Evolutionary conservation across 2,329 filamentous ascomycete species (phyloP), one percentile per base, ranked within the genome.

Genomic region (Scedosporium boydii): DNA sequence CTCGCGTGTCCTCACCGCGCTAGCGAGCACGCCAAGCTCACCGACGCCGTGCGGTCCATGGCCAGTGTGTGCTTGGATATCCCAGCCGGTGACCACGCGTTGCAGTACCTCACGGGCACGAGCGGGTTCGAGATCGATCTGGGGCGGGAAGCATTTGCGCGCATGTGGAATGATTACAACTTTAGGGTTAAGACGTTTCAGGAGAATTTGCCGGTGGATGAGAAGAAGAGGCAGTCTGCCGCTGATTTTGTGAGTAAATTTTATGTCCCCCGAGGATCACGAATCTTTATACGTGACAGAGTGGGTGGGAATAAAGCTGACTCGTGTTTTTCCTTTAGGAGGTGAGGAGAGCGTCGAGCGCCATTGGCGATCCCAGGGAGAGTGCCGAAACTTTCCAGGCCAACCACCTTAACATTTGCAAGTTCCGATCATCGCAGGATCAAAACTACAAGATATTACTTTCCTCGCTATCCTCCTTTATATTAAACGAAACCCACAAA

Each of bases 391-490:
- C 68, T 0, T 66, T 79, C 21, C 70, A 74, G 23, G 74, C 75
- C 5, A 72, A 72, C 4, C 77, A 78, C 63, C 70, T 73, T 0
- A 70, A 73, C 29, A 74, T 79, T 67, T 77, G 75, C 68, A 75
- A 73, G 62, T 78, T 77, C 60, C 67, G 42, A 1, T 72, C 70
- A 0, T 64, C 64, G 1, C 66, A 70, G 2, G 70, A 73, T 46
- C 58, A 51, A 1, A 66, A 66, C 4, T 75, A 72, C 60, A 66
- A 66, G n/a, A 67, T 68, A 2, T 48, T 74, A 3, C 64, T 64
- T 1, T 65, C 63, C 16, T 60, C 64, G 0, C 53, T 74, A 9
- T 60, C 64, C 1, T 63, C 61, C 14, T 65, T 67, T 26, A 65
- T 72, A 7, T 61, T 66, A 0, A 64, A 65, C 23, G 70, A 73